Evolutionary conservation across 2,329 filamentous ascomycete species (phyloP), one percentile per base, ranked within the genome.

Genomic region (Thielaviopsis cerberus): DNA sequence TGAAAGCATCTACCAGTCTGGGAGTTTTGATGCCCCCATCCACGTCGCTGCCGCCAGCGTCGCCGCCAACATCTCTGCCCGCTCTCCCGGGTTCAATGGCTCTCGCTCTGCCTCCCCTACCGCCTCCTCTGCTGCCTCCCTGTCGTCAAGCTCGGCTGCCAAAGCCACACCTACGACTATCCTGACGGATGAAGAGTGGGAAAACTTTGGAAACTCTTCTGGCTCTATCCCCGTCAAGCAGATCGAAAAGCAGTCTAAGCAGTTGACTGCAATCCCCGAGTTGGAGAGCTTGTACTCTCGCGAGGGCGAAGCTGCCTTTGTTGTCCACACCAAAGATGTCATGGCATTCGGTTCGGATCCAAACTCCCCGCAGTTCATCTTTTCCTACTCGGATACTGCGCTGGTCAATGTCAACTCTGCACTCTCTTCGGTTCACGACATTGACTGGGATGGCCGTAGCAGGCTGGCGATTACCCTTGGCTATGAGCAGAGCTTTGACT

Each of bases 171-270:
- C 20, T 10, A 37, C 41, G 1, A 50, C n/a, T 20, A 50, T 50
- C 41, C 37, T 55, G 4, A 27, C 37, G 22, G 54, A 55, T 25
- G n/a, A 55, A 13, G 30, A 55, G 54, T 55, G 54, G 54, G 23
- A 25, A n/a, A 30, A 15, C 25, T 26, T 55, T 34, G 41, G 45
- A 17, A n/a, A 51, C 13, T 15, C 15, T 2, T 48, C 41, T 6
- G 41, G 41, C 41, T 17, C 3, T n/a, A 17, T 22, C 41, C 41
- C 41, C n/a, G 17, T 48, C n/a, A 26, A 55, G 54, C 17, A 50
- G 20, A 25, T n/a, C 3, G 41, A 55, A 24, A 5, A 24, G 24
- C 22, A 51, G 24, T 10, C 15, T 7, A 41, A 55, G 20, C 17
- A 20, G 22, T 55, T 37, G 54, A 5, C 13, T 15, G 25, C 25